Conservation (phyloP, 306 rosid species). For the Dalbergia cultrata region DNA sequence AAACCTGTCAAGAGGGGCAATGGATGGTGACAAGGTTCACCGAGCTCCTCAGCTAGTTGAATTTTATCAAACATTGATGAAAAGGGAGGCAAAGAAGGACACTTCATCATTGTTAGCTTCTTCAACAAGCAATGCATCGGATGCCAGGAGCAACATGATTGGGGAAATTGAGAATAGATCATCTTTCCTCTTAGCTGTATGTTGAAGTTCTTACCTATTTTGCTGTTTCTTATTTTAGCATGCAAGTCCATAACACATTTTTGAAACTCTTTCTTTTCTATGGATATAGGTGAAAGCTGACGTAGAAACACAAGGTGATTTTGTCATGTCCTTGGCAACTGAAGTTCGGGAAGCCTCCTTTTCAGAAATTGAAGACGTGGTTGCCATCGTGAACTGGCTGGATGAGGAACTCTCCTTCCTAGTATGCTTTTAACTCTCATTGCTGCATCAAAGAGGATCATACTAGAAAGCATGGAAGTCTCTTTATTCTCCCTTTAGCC, state of each 20-base stretch:
- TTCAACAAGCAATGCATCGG: slow-evolving; percentile 73
- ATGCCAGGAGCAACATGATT: slow-evolving; percentile 94
- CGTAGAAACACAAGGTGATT: slow-evolving; percentile 96
- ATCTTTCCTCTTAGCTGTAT: slow-evolving; percentile 93
- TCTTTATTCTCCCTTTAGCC: background rate
- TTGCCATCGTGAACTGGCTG: slow-evolving; percentile 97
- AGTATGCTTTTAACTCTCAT: slow-evolving; percentile 45
- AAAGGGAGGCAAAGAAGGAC: slow-evolving; percentile 95
- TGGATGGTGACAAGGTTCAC: slow-evolving; percentile 82
- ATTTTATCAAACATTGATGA: slow-evolving; percentile 95
- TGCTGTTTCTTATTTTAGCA: background rate
- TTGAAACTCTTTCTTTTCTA: background rate
- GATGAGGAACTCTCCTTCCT: slow-evolving; percentile 80
- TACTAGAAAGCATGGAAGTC: slow-evolving; percentile 14
- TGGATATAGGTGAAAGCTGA: slow-evolving; percentile 84
- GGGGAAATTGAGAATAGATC: slow-evolving; percentile 95
- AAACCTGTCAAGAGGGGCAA: slow-evolving; percentile 74
- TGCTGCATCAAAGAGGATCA: background rate
- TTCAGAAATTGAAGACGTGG: slow-evolving; percentile 74
- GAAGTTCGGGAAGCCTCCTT: slow-evolving; percentile 94
- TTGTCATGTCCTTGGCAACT: slow-evolving; percentile 87
- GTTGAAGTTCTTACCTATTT: slow-evolving; percentile 47
- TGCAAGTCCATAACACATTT: slow-evolving; percentile 8
- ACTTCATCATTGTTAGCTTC: slow-evolving; percentile 71
- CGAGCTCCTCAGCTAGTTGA: slow-evolving; percentile 91